Evolutionary conservation across 345 rosid genomes (phyloP), one percentile per base, ranked within the genome.

Genomic region (Lagerstroemia speciosa): DNA sequence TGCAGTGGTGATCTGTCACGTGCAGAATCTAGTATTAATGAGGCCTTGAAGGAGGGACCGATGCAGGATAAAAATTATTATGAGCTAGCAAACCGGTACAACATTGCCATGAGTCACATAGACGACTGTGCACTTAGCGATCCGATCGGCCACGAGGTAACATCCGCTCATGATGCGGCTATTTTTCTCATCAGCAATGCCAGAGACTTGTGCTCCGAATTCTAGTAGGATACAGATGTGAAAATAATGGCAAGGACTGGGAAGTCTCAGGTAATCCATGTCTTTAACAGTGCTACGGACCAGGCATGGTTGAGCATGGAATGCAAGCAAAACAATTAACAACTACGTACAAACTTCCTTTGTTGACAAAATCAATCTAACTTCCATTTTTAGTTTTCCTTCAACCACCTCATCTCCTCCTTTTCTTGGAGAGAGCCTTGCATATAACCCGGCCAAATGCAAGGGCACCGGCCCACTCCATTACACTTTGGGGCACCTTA

Each of bases 401-500:
- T n/a, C n/a, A n/a, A n/a, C n/a, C n/a, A n/a, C n/a, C n/a, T n/a
- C n/a, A n/a, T n/a, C n/a, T n/a, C n/a, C n/a, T n/a, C n/a, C n/a
- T n/a, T n/a, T n/a, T n/a, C n/a, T n/a, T n/a, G n/a, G n/a, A n/a
- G n/a, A n/a, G n/a, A n/a, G n/a, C n/a, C n/a, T n/a, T n/a, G n/a
- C n/a, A n/a, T n/a, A n/a, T n/a, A n/a, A n/a, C n/a, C 4, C 9
- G 70, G 77, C 70, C 73, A 81, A 58, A 2, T 2, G 29, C 43
- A 27, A 12, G 71, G 1, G 1, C 22, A 3, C 34, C 67, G 76
- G 0, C 79, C 74, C 34, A 83, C 85, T 2, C 90, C 90, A 67
- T 50, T 81, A 2, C 80, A 72, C 22, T 81, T 73, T 6, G 85
- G 85, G 27, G 76, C 82, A 0, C 9, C 82, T 77, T 30, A 74